These are phyloP conservation scores for Trichoderma aggressivum DNA, from an alignment of 2,329 filamentous ascomycete species.

Conservation along the genomic window DNA sequence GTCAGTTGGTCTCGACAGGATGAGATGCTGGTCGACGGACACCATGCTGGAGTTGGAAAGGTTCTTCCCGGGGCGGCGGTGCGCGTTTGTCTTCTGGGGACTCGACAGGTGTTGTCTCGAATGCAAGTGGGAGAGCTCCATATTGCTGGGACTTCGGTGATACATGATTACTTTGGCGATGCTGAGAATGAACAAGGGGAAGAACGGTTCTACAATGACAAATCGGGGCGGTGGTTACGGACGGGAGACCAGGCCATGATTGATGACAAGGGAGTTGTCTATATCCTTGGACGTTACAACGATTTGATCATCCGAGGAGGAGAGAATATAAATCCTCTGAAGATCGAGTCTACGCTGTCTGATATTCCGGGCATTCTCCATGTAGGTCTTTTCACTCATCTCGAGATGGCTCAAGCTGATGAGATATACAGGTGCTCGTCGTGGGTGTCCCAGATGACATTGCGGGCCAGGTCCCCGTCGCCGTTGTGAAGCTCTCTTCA, in stretches of 20 bases:
- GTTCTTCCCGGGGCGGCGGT: slow-evolving; percentile 39
- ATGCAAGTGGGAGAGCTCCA: slow-evolving; percentile 41
- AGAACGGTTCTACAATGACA: slow-evolving; percentile 35
- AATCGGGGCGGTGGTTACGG: slow-evolving; percentile 34
- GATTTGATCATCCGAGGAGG: slow-evolving; percentile 45
- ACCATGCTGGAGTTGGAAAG: slow-evolving; percentile 41
- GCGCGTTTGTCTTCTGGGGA: slow-evolving; percentile 36
- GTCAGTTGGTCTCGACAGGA: slow-evolving; percentile 39
- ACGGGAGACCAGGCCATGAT: slow-evolving; percentile 43
- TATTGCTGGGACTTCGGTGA: slow-evolving; percentile 36
- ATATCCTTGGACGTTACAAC: slow-evolving; percentile 43
- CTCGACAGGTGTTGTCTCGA: slow-evolving; percentile 28
- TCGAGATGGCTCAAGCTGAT: not conserved
- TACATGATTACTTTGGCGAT: slow-evolving; percentile 33
- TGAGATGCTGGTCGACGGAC: slow-evolving; percentile 30
- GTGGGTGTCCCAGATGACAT: slow-evolving; percentile 43
- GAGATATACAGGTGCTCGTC: slow-evolving; percentile 34
- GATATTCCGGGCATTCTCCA: slow-evolving; percentile 33
- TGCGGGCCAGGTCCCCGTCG: slow-evolving; percentile 47
- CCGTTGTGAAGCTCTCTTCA: slow-evolving; percentile 37
- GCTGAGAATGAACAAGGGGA: slow-evolving; percentile 21
- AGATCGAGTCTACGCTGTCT: slow-evolving; percentile 36
- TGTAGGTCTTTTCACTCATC: slow-evolving; percentile 17
- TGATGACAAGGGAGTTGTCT: slow-evolving; percentile 36
- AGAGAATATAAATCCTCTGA: slow-evolving; percentile 42